phyloP scores from a whole-genome alignment of 2,329 filamentous ascomycete species.

The Claviceps arundinis region DNA sequence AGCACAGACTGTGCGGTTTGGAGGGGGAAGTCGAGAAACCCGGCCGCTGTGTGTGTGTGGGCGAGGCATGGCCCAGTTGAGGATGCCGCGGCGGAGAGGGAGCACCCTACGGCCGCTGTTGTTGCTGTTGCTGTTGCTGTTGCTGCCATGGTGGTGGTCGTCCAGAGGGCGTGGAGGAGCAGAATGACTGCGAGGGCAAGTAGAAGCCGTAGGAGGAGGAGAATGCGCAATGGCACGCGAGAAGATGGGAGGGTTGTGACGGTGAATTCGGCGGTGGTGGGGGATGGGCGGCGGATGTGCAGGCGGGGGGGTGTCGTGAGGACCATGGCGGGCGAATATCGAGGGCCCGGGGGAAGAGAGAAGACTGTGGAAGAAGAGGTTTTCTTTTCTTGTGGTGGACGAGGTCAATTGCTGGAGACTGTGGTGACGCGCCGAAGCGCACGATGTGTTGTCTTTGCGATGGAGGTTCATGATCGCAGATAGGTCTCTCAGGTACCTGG shows the following conservation, averaged over 20 bases:
- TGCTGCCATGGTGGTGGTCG: constrained; percentile 7
- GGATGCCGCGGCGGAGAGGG: constrained; percentile 5
- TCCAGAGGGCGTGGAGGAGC: constrained; percentile 36
- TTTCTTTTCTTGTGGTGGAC: background rate
- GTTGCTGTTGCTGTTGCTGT: background rate
- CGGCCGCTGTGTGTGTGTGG: background rate
- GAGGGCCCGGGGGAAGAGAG: constrained; percentile 31
- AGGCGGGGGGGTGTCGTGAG: constrained; percentile 43
- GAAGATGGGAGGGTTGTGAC: constrained; percentile 63
- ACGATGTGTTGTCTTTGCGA: background rate
- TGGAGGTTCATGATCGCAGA: background rate
- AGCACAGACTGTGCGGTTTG: constrained; percentile 6
- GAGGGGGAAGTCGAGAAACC: background rate
- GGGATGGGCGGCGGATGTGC: constrained; percentile 55
- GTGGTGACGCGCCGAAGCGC: background rate
- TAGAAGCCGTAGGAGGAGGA: constrained; percentile 26
- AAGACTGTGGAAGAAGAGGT: background rate
- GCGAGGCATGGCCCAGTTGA: background rate
- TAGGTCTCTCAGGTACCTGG: background rate
- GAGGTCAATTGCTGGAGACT: background rate
- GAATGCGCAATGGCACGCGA: constrained; percentile 32
- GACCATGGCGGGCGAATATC: too few relatives aligned
- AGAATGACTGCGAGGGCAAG: constrained; percentile 30
- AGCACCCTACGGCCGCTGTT: constrained; percentile 1
- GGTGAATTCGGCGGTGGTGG: constrained; percentile 84